Conservation (phyloP, 2,329 filamentous ascomycete species). For the Epichloe coenophiala region DNA sequence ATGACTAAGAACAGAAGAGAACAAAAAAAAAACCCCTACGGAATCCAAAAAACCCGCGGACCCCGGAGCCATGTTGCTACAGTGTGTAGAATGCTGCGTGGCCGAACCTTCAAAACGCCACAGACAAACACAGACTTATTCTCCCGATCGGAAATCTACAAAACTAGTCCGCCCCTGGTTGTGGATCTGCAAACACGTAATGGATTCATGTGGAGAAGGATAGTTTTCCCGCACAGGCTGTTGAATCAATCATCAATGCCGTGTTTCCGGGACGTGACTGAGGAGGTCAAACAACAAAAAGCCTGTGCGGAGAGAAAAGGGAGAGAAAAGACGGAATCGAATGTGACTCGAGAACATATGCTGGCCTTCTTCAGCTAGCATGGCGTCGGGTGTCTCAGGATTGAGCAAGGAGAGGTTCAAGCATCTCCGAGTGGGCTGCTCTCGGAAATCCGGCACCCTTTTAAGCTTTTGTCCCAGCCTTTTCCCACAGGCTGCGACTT, state of each 20-base stretch:
- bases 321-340: neutral
- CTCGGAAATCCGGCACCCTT: neutral
- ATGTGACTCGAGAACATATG: neutral
- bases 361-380: neutral
- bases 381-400: neutral
- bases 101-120: neutral
- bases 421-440: neutral
- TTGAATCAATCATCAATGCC: neutral
- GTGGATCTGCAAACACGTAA: neutral
- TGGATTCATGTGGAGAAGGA: neutral
- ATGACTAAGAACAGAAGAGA: neutral
- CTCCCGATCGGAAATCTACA: neutral
- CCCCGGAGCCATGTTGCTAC: neutral
- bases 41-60: neutral
- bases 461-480: neutral
- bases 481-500: too few species aligned
- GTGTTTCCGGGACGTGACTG: neutral
- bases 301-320: neutral
- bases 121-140: neutral
- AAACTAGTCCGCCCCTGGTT: neutral
- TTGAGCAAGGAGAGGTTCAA: neutral
- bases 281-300: neutral
- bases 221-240: neutral
- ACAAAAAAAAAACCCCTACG: too few species aligned
- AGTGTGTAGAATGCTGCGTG: neutral